Percentiles rank a stretch among this genome's conserved stretches.
phyloP scores from a whole-genome alignment of 768 basidiomycete genomes.

The Suillus subaureus region DNA sequence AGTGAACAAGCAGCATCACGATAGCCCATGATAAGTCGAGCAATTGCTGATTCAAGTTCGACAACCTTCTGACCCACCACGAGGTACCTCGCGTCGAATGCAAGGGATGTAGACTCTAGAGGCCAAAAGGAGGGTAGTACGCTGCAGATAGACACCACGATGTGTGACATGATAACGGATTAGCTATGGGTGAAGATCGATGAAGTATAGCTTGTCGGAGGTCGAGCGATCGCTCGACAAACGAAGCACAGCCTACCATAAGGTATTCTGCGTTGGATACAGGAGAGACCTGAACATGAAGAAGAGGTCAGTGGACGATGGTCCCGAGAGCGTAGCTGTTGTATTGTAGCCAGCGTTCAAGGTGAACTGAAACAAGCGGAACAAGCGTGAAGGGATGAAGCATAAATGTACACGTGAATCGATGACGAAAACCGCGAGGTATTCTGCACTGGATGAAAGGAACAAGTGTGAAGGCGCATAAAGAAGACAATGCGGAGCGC shows the following conservation, averaged over 20 bases:
- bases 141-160: too few species aligned
- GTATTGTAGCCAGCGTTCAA: too few species aligned
- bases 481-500: too few species aligned
- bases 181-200: background rate
- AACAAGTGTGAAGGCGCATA: too few species aligned
- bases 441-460: too few species aligned
- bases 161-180: background rate
- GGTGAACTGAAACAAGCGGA: too few species aligned
- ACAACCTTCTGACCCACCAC: background rate
- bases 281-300: background rate
- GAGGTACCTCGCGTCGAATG: background rate
- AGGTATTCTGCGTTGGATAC: background rate
- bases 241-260: background rate
- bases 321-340: too few species aligned
- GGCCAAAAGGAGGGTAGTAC: background rate
- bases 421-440: too few species aligned
- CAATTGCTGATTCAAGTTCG: background rate
- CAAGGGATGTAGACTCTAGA: background rate
- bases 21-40: background rate
- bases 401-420: too few species aligned
- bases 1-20: background rate
- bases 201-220: background rate
- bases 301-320: too few species aligned
- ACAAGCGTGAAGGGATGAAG: too few species aligned
- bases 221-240: background rate